These are phyloP conservation scores for Artomyces pyxidatus DNA, from an alignment of 768 basidiomycete species.

Conservation along the genomic window DNA sequence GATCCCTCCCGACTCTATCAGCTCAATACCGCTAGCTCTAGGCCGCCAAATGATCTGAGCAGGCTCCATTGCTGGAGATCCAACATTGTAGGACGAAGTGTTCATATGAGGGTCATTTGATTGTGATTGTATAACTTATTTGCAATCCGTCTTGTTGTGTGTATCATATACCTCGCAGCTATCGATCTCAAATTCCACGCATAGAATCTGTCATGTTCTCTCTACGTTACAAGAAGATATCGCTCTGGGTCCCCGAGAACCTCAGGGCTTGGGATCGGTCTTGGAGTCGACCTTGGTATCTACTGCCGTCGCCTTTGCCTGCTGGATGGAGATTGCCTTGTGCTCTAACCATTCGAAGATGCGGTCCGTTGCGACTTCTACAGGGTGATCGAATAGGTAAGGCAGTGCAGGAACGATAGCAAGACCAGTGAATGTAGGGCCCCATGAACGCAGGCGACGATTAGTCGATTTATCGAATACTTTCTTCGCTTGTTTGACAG, in stretches of 20 bases:
- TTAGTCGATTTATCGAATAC: conserved; percentile 54
- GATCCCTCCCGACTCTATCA: conserved; percentile 88
- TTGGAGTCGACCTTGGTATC: too few relatives aligned
- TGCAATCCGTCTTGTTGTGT: conserved; percentile 6
- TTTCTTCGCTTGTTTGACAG: conserved; percentile 65
- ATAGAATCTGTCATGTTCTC: background rate
- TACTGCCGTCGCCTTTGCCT: conserved; percentile 19
- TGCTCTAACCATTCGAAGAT: conserved; percentile 66
- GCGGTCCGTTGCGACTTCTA: conserved; percentile 59
- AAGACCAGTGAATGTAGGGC: conserved; percentile 66
- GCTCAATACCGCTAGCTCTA: conserved; percentile 71
- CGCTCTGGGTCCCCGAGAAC: background rate
- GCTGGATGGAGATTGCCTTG: conserved; percentile 35
- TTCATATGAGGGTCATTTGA: background rate
- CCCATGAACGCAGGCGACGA: conserved; percentile 58
- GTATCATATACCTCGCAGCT: conserved; percentile 1
- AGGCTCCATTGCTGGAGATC: background rate
- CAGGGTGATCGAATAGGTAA: conserved; percentile 73
- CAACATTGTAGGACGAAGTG: background rate
- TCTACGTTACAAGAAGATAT: background rate
- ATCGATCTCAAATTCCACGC: too few relatives aligned
- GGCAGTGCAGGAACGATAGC: conserved; percentile 69
- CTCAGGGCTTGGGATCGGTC: background rate
- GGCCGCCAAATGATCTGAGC: conserved; percentile 24
- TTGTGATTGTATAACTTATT: conserved; percentile 14